Conservation (phyloP, 73 alveolate species). For the Blepharisma stoltei region DNA sequence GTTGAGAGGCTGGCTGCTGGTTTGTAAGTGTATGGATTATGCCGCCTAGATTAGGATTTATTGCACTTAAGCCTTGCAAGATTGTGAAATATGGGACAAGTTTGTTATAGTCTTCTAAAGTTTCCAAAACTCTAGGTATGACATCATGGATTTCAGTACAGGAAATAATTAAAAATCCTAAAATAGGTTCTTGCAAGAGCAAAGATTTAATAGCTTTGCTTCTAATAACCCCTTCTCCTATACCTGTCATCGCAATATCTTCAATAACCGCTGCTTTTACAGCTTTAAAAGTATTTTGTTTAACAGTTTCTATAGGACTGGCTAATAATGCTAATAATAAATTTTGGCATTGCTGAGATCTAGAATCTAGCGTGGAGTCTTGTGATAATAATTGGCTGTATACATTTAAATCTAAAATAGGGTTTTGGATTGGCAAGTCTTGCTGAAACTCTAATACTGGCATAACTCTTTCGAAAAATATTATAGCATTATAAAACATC, state of each 20-base stretch:
- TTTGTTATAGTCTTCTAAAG: constrained; percentile 13
- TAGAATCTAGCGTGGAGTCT: neutral
- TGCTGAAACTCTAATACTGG: constrained; percentile 1
- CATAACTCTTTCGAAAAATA: neutral
- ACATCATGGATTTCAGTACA: neutral
- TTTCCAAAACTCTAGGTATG: neutral
- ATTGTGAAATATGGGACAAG: constrained; percentile 1
- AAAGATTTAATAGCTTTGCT: neutral
- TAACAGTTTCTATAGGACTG: neutral
- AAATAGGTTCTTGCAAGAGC: neutral
- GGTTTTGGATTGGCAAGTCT: neutral
- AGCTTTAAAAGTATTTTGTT: neutral
- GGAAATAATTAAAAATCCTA: neutral
- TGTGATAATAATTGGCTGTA: neutral
- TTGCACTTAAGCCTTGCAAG: neutral
- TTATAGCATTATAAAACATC: constrained; percentile 4
- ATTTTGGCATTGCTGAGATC: neutral
- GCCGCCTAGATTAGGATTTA: neutral
- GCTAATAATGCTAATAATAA: neutral
- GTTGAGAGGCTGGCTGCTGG: neutral
- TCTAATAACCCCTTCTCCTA: neutral
- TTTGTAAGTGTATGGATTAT: neutral
- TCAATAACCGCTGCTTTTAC: neutral
- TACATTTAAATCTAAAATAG: constrained; percentile 2
- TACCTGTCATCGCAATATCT: neutral